Evolutionary conservation across 106 monocot genomes (phyloP).

Genomic region (Narthecium ossifragum): DNA sequence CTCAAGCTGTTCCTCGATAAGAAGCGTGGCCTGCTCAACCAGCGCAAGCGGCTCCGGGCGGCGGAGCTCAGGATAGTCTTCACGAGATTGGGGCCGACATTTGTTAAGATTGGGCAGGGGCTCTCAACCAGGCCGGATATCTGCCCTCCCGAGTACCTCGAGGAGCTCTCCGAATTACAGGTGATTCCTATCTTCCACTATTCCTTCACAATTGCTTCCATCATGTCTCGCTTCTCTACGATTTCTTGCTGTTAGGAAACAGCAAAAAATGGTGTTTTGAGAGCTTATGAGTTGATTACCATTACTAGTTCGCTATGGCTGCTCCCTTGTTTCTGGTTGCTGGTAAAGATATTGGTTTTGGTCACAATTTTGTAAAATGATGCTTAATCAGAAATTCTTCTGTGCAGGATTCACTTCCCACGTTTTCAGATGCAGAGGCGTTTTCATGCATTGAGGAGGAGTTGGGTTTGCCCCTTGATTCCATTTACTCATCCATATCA

Average conservation of each 20-base stretch:
- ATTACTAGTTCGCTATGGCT: too few relatives aligned
- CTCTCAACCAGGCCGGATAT: conserved; percentile 94
- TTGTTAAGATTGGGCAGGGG: conserved; percentile 98
- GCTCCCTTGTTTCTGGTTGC: too few relatives aligned
- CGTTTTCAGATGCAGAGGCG: conserved; percentile 82
- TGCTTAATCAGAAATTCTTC: too few relatives aligned
- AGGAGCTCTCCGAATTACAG: conserved; percentile 92
- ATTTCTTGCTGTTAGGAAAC: too few relatives aligned
- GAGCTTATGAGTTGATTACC: too few relatives aligned
- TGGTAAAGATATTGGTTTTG: too few relatives aligned
- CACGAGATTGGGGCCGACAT: conserved; percentile 81
- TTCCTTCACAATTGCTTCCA: too few relatives aligned
- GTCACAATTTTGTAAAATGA: too few relatives aligned
- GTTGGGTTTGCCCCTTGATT: conserved; percentile 73
- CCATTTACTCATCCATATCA: conserved; percentile 79
- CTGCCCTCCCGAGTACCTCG: conserved; percentile 93
- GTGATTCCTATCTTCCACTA: conserved; percentile 14
- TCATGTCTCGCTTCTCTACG: too few relatives aligned
- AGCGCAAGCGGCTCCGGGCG: conserved; percentile 53
- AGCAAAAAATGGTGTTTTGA: too few relatives aligned
- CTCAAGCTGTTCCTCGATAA: conserved; percentile 59
- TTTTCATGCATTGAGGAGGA: conserved; percentile 93
- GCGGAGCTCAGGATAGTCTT: conserved; percentile 53
- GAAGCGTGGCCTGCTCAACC: conserved; percentile 38
- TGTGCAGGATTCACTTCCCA: conserved; percentile 84